phyloP scores from a whole-genome alignment of 345 rosid genomes.

The Hibiscus tridactylites region DNA sequence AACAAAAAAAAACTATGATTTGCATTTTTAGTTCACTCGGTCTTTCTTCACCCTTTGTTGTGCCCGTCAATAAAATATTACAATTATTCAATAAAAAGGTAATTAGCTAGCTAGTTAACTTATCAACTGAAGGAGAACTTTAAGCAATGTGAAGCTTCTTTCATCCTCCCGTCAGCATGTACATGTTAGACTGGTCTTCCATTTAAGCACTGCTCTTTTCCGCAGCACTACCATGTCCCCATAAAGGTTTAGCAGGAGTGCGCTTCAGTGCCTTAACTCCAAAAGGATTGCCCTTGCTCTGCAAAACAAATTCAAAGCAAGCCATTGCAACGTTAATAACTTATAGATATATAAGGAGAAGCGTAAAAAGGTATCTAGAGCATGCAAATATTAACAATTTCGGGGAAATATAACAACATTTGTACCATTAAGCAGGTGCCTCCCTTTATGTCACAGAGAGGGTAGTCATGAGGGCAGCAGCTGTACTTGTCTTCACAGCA shows the following conservation, averaged over 20 bases:
- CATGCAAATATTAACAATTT: background rate
- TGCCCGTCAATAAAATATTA: background rate
- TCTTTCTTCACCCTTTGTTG: too few relatives aligned
- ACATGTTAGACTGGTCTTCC: background rate
- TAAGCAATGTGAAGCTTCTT: background rate
- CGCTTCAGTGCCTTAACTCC: conserved; percentile 71
- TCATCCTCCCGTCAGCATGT: background rate
- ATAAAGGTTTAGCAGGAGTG: conserved; percentile 61
- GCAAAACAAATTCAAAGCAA: conserved; percentile 20
- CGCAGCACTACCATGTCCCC: conserved; percentile 39
- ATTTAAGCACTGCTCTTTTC: conserved; percentile 35
- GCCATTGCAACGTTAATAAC: background rate
- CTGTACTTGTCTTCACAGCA: conserved; percentile 77
- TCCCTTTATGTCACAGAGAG: conserved; percentile 47
- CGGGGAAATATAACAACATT: background rate
- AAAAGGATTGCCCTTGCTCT: conserved; percentile 80
- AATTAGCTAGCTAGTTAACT: background rate
- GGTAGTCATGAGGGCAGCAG: conserved; percentile 87
- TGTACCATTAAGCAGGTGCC: conserved; percentile 75
- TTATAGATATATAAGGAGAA: too few relatives aligned
- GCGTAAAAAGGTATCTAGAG: background rate
- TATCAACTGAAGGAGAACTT: background rate
- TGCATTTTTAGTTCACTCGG: conserved; percentile 14
- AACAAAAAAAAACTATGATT: background rate
- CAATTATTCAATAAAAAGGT: background rate